Base-by-base conservation (phyloP, 257 asterid species). In the Leptodermis oblonga region DNA sequence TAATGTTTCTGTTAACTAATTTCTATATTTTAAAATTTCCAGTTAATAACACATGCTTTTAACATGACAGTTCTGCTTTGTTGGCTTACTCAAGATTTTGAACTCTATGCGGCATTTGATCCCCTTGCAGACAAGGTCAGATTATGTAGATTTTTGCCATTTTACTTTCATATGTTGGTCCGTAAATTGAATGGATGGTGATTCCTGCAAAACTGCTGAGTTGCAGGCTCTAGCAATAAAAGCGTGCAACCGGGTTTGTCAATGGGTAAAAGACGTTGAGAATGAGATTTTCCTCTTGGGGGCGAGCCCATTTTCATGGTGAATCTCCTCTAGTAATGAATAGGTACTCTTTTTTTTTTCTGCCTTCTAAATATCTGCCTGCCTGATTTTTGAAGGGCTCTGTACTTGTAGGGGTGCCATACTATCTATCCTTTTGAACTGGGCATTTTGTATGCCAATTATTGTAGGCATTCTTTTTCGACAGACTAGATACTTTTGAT, bases 81-180 rank as follows among this genome's bases (percentile, higher is more conserved):
- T 82, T 94, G 99, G 99, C 95, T 89, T 63, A 91, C 99, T 56
- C 93, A 78, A 77, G 99, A 94, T 82, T 94, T 94, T 69, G 99
- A 94, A 76, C 89, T 91, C 34, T 94, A 91, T 79, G 99, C 97
- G 30, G 95, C 97, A 68, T 94, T 94, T 82, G 99, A 94, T 86
- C 99, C 99, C 71, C 93, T 94, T n/a, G 99, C 98, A 30, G 99
- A 94, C 89, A 94, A 94, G 99, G 98, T 91, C 70, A 30, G 86
- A 42, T 69, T 51, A 33, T 76, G 62, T 65, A n/a, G 15, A 28
- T 25, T 33, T 17, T 54, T 64, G 60, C 54, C 61, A 5, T 34
- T 39, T 25, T 14, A 18, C 20, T 41, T 62, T 45, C 45, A 39
- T 37, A 0, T 17, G 14, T 62, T 58, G 12, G 23, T 56, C 37